Conservation (phyloP, 805 yeast genomes). For the Schizosaccharomyces osmophilus region DNA sequence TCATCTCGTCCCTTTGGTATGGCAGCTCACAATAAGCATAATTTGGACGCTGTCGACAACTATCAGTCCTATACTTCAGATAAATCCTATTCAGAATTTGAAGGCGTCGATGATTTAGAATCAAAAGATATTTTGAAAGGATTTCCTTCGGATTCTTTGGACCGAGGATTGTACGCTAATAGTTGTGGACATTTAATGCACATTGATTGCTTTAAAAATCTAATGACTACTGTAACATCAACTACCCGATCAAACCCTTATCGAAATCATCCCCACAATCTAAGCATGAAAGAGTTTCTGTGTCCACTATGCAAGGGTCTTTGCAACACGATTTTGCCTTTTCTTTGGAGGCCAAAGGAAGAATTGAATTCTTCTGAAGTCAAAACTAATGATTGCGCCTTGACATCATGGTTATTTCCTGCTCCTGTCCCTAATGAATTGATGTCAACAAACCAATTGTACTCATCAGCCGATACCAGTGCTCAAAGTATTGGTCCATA, state of each 20-base stretch:
- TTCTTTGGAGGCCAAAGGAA: constrained; percentile 31
- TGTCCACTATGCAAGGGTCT: constrained; percentile 84
- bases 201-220: constrained; percentile 45
- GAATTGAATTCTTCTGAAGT: background rate
- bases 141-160: constrained; percentile 19
- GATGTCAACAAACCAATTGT: too few species aligned
- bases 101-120: background rate
- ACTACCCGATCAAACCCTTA: constrained; percentile 47
- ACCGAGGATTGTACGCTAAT: constrained; percentile 20
- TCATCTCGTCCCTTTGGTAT: background rate
- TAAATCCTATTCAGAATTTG: background rate
- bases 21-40: background rate
- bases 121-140: constrained; percentile 42
- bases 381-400: background rate
- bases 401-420: background rate
- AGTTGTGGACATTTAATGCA: constrained; percentile 95
- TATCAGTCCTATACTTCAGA: background rate
- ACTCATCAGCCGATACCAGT: background rate
- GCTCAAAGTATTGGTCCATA: background rate
- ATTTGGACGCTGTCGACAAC: background rate
- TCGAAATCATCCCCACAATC: constrained; percentile 55
- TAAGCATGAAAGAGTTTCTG: constrained; percentile 43
- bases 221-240: constrained; percentile 28
- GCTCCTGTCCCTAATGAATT: background rate
- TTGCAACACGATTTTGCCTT: constrained; percentile 62